Base-by-base conservation (phyloP, 176 grass and related monocot genomes). In the Saccharum officinarum region DNA sequence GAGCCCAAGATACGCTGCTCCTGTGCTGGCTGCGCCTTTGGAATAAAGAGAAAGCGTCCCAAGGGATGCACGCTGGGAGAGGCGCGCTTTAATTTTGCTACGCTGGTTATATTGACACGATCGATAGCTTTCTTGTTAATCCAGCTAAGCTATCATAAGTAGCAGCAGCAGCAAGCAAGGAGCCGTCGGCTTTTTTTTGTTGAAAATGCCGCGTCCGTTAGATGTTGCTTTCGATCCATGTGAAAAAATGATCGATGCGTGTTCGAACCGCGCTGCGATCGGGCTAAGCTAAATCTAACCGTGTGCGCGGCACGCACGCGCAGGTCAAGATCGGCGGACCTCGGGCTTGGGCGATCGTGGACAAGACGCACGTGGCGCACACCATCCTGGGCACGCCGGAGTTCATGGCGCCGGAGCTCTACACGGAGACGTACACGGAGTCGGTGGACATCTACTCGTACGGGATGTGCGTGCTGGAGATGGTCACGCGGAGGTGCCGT, bases 401-500 rank as follows among this genome's bases (percentile, higher is more conserved):
- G 87, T 98, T 92, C 96, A 98, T 98, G 96, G 96, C 96, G 72
- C 96, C 96, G 72, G 96, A 98, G 91, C 83, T 98, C 8, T 98
- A 92, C 76, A 91, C 92, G 80, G 96, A 95, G 92, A 82, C 89
- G 34, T 98, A 98, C 88, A 98, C 93, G 11, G 97, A 98, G 85
- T 92, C 82, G 83, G 97, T 98, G 42, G 97, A 98, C 90, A 92
- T 98, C 84, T 98, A 98, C 91, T 92, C 93, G 67, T 98, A 94
- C 71, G 97, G 91, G 15, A 92, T 98, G 86, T 95, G 97, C 89
- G 89, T 98, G 84, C 91, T 98, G 54, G 97, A 98, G 90, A 91
- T 98, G 97, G 93, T 98, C 18, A 94, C 97, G 10, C 88, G 88
- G 80, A 98, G 91, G 90, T 95, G 70, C 97, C 97, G 36, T 98